These are phyloP conservation scores for Gastrolobium bilobum DNA, from an alignment of 306 rosid species.

Conservation along the genomic window DNA sequence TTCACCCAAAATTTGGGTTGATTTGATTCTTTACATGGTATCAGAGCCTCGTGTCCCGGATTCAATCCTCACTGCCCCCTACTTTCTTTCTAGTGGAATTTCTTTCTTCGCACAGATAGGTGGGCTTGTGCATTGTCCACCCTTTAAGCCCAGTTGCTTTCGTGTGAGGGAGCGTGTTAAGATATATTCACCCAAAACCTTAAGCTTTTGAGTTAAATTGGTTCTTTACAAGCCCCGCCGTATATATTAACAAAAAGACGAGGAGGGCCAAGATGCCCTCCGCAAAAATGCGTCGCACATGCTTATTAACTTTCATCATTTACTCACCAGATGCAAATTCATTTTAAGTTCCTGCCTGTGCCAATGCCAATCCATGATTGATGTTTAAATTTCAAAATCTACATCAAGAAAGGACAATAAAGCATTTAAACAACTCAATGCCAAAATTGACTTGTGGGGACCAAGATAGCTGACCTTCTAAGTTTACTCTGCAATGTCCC, in stretches of 20 bases:
- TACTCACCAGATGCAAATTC: background rate
- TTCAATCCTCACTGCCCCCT: too few relatives aligned
- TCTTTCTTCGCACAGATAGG: too few relatives aligned
- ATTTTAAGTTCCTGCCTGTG: background rate
- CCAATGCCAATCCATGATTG: slow-evolving; percentile 9
- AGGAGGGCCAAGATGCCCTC: slow-evolving; percentile 29
- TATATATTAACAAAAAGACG: background rate
- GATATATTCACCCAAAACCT: too few relatives aligned
- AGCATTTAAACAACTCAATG: background rate
- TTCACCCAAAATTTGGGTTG: too few relatives aligned
- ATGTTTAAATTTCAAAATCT: slow-evolving; percentile 35
- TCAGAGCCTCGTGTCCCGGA: too few relatives aligned
- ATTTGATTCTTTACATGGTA: too few relatives aligned
- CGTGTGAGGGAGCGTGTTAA: too few relatives aligned
- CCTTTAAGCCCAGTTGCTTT: too few relatives aligned
- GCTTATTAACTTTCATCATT: background rate
- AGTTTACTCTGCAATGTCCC: background rate
- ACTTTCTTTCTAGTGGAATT: too few relatives aligned
- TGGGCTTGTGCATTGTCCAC: too few relatives aligned
- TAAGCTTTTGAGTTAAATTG: too few relatives aligned
- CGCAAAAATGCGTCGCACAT: background rate
- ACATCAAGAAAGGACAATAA: slow-evolving; percentile 6
- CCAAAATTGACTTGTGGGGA: slow-evolving; percentile 29
- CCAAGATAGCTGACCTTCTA: slow-evolving; percentile 31
- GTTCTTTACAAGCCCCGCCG: background rate